Evolutionary conservation across 2,329 filamentous ascomycete genomes (phyloP), one percentile per base, ranked within the genome.

Genomic region (Colletotrichum musae): DNA sequence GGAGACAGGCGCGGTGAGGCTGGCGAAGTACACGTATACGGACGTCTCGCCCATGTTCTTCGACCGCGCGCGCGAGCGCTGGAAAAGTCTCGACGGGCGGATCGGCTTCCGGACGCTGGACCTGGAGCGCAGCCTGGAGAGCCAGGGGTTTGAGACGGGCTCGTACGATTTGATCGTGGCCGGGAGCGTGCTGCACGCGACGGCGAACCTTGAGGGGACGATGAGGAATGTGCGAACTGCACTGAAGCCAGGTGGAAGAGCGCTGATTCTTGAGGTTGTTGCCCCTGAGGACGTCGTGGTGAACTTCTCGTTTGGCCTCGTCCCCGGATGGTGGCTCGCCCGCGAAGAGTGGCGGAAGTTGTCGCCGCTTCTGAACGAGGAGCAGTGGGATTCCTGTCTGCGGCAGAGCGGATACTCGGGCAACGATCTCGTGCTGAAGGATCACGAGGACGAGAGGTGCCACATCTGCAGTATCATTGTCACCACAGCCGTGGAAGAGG

Each of bases 111-210:
- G 72, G 58, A 73, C 58, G 2, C 72, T 75, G 15, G 72, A 80
- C 59, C 62, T 77, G 5, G 74, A 73, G 21, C 72, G 75, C 13
- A 72, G 74, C 32, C 69, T 74, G 0, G 28, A 45, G 0, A 36
- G 60, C 1, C 82, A 84, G 57, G 80, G 77, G 0, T 82, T 78
- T 57, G 43, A 71, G 0, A 70, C 73, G 1, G 52, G 57, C 0
- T 71, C 72, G 0, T 83, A 79, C 65, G 82, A 85, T 51, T 7
- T 84, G 6, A 62, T 84, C 18, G 69, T 84, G 28, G 81, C 80
- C 1, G 75, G 76, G 2, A 74, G 77, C 32, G 78, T 81, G 2
- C 70, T 86, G 0, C 80, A 84, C 59, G 80, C 81, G 1, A 83
- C 81, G 1, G 13, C 24, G 9, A 58, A 64, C 3, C 67, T 77